Evolutionary conservation across 768 basidiomycete species (phyloP), one percentile per base, ranked within the genome.

Genomic region (Cystofilobasidium macerans): DNA sequence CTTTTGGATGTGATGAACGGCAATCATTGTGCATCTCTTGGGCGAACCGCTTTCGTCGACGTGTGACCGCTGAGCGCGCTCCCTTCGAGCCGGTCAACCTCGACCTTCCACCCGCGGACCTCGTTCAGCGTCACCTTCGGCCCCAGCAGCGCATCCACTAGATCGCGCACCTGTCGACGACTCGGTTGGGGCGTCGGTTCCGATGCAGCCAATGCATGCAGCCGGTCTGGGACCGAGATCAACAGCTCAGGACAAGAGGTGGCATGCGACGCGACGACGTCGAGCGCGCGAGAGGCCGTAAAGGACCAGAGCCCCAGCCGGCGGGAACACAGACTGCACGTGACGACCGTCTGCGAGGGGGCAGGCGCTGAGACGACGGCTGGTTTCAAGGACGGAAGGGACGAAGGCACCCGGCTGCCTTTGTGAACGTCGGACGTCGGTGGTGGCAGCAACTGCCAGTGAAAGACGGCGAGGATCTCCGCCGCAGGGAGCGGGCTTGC

Each of bases 61-160:
- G n/a, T n/a, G n/a, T n/a, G n/a, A n/a, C n/a, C n/a, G n/a, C n/a
- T n/a, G n/a, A n/a, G 16, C 28, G 28, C 28, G 51, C 51, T 54
- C 14, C 48, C 48, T 20, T 51, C 24, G 28, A 54, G 30, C 20
- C 6, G 13, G 28, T 54, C 51, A 3, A 54, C 51, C 28, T 54
- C 51, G 28, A 3, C n/a, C 51, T 54, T 54, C 51, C 51, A 54
- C 3, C 30, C 14, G 13, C 51, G 26, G 28, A 54, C 28, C 51
- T 54, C 51, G 14, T 18, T 30, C 16, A 54, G 51, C 30, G 51
- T 54, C 51, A 54, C 51, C 30, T 32, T 54, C 51, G 51, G 51
- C 51, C 51, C 51, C 14, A 54, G 51, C 51, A 54, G 28, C 16
- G 26, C 14, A 8, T 54, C 28, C 26, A 54, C 51, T 30, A 54